Conservation (phyloP, 2,329 filamentous ascomycete species). For the Beauveria varroae region DNA sequence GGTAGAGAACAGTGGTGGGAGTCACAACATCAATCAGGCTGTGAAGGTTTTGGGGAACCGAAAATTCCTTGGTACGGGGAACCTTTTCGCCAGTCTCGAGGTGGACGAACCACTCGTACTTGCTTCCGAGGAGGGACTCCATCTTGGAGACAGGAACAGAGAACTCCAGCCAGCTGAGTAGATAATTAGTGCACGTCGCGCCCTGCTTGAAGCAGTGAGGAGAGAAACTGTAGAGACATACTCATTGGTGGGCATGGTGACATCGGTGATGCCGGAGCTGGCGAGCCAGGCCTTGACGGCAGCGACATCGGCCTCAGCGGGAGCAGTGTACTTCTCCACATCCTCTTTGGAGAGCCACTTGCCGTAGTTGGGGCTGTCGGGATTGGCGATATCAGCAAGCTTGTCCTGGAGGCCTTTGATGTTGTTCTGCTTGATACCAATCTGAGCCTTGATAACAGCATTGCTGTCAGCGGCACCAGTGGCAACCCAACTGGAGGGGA, state of each 20-base stretch:
- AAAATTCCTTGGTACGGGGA: slow-evolving; percentile 15
- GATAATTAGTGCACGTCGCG: background rate
- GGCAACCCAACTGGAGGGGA: slow-evolving; percentile 4
- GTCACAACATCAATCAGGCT: slow-evolving; percentile 14
- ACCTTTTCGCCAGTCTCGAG: background rate
- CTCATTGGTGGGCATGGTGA: slow-evolving; percentile 11
- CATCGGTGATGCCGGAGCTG: slow-evolving; percentile 8
- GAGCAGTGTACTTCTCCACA: slow-evolving; percentile 18
- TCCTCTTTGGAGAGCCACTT: slow-evolving; percentile 18
- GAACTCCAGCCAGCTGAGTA: slow-evolving; percentile 9
- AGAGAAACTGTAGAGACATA: background rate
- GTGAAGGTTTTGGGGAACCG: slow-evolving; percentile 13
- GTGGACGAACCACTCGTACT: slow-evolving; percentile 10
- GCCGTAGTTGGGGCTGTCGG: slow-evolving; percentile 20
- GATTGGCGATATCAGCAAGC: slow-evolving; percentile 19
- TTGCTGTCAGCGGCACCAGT: background rate
- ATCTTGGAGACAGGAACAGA: slow-evolving; percentile 9
- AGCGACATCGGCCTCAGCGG: slow-evolving; percentile 15
- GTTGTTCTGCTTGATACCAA: slow-evolving; percentile 15
- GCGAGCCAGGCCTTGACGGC: slow-evolving; percentile 19
- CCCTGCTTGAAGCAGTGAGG: background rate
- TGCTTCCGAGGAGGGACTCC: slow-evolving; percentile 6
- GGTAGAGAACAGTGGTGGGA: slow-evolving; percentile 13
- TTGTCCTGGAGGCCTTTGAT: slow-evolving; percentile 19
- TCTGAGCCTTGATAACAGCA: slow-evolving; percentile 10